These are phyloP conservation scores for Endoconidiophora polonica DNA, from an alignment of 2,329 filamentous ascomycete genomes.

Conservation along the genomic window DNA sequence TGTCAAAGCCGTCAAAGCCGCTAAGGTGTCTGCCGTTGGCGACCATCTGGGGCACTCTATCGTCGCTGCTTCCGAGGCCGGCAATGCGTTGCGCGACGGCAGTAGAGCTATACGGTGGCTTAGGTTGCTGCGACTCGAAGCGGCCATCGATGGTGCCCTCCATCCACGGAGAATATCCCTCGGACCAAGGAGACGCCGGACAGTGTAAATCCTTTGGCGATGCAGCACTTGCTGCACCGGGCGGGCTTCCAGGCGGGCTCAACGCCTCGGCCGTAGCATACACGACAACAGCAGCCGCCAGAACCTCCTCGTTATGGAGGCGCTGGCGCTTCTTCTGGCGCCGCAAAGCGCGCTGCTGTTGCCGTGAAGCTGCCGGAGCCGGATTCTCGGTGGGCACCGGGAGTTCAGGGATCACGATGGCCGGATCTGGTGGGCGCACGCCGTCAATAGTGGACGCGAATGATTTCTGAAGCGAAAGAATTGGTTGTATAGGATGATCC, in stretches of 20 bases:
- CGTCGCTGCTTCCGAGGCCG: background rate
- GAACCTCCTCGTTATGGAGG: slow-evolving; percentile 32
- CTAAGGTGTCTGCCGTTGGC: background rate
- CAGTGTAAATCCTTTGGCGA: slow-evolving; percentile 4
- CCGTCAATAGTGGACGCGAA: slow-evolving; percentile 3
- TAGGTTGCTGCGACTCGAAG: background rate
- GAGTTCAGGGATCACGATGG: slow-evolving; percentile 31
- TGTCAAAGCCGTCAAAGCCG: background rate
- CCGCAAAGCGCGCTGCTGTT: slow-evolving; percentile 26
- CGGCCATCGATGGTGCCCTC: background rate
- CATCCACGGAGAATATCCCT: slow-evolving; percentile 8
- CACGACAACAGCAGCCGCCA: slow-evolving; percentile 37
- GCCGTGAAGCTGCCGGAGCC: slow-evolving; percentile 22
- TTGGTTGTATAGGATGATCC: background rate
- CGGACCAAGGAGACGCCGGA: slow-evolving; percentile 11
- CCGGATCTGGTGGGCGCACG: slow-evolving; percentile 14
- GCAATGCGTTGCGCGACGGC: background rate
- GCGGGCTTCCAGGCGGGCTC: slow-evolving; percentile 22
- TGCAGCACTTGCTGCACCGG: background rate
- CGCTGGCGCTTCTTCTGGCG: slow-evolving; percentile 29
- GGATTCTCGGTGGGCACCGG: slow-evolving; percentile 32
- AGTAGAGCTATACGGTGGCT: no score
- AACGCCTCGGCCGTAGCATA: slow-evolving; percentile 34
- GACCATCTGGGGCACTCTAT: background rate
- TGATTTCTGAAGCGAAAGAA: slow-evolving; percentile 5